Percentiles rank a stretch among this genome's conserved stretches.
Conservation (phyloP, 192 early-diverging fungal genomes). For the Rhizoclosmatium globosum region DNA sequence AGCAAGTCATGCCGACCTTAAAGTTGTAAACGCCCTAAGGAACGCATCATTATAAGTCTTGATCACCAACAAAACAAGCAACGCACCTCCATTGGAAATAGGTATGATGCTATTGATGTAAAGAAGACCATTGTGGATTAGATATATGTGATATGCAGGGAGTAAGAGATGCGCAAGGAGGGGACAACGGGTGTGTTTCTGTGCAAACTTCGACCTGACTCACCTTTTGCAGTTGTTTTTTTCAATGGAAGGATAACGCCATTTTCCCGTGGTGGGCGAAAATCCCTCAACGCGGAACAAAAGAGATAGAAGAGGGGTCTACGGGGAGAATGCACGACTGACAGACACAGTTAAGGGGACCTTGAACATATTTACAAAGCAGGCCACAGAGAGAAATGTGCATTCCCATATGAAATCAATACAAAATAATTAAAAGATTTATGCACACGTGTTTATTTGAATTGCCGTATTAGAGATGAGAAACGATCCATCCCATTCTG, state of each 20-base stretch:
- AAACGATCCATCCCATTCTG: neutral
- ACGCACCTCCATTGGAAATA: slow-evolving; percentile 34
- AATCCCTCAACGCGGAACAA: neutral
- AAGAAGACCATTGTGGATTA: neutral
- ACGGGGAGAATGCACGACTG: no score
- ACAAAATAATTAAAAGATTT: no score
- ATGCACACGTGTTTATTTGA: neutral
- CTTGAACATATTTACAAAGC: no score
- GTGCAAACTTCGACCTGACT: neutral
- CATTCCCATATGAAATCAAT: no score
- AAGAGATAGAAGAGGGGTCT: no score
- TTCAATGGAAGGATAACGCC: neutral
- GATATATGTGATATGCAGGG: neutral
- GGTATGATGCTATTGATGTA: slow-evolving; percentile 1
- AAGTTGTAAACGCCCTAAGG: slow-evolving; percentile 65
- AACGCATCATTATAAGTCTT: neutral
- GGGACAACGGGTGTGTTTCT: neutral
- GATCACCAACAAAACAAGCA: neutral
- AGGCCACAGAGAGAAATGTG: no score
- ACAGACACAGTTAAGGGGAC: no score
- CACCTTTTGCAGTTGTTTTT: neutral
- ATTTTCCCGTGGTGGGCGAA: neutral
- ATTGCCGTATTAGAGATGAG: neutral
- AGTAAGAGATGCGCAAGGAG: neutral
- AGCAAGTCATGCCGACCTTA: slow-evolving; percentile 83